These are phyloP conservation scores for Pulveroboletus sp. DNA, from an alignment of 1,284 basidiomycete genomes.

Conservation along the genomic window DNA sequence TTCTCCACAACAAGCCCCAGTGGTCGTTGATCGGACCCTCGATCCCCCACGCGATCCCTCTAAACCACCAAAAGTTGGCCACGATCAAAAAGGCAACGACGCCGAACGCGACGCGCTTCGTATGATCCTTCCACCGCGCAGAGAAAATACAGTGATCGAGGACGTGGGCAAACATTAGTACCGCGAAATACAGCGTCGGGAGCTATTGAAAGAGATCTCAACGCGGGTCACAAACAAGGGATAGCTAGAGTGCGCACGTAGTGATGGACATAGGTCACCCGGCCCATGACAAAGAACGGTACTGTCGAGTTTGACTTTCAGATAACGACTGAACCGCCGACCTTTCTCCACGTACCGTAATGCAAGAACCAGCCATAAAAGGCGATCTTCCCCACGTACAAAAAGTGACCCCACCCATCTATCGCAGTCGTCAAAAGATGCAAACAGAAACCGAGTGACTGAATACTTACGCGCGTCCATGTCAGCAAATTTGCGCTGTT, in stretches of 20 bases:
- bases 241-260: conserved; percentile 49
- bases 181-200: conserved; percentile 94
- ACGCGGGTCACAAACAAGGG: not conserved
- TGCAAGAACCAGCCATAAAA: conserved; percentile 93
- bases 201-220: conserved; percentile 50
- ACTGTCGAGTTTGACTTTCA: conserved; percentile 46
- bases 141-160: conserved; percentile 92
- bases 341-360: conserved; percentile 58
- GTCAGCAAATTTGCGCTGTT: conserved; percentile 88
- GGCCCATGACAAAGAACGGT: conserved; percentile 96
- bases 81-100: conserved; percentile 63
- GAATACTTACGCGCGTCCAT: conserved; percentile 75
- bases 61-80: conserved; percentile 92
- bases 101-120: conserved; percentile 76
- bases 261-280: conserved; percentile 90
- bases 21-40: conserved; percentile 81
- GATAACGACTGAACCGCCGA: not conserved
- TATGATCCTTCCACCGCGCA: conserved; percentile 61
- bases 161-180: conserved; percentile 88
- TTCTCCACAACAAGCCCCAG: conserved; percentile 80
- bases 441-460: not conserved
- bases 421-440: conserved; percentile 14
- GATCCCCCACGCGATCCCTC: conserved; percentile 85
- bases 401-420: conserved; percentile 92
- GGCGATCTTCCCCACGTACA: conserved; percentile 91